Evolutionary conservation across 441 rosid species (phyloP).

Genomic region (Cnidoscolus chayamansa): DNA sequence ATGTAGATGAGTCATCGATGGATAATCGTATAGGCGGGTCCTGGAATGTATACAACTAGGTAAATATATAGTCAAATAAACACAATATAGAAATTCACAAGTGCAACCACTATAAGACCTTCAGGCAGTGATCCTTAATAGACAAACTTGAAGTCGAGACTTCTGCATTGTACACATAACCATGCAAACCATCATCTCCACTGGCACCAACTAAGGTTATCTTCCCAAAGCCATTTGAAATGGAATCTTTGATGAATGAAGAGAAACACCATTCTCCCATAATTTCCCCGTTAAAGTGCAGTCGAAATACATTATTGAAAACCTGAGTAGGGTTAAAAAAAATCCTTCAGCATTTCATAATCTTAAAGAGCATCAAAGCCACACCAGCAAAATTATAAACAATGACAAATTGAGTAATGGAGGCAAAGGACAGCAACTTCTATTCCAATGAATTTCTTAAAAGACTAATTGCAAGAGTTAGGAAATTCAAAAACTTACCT

Average conservation of each 20-base stretch:
- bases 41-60: conserved; percentile 31
- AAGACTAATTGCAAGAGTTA: not conserved
- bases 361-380: not conserved
- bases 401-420: not conserved
- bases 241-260: conserved; percentile 27
- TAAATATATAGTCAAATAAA: not conserved
- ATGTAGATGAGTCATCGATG: conserved; percentile 48
- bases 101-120: conserved; percentile 35
- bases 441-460: not conserved
- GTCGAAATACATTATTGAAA: conserved; percentile 39
- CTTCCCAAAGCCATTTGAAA: conserved; percentile 31
- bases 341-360: not conserved
- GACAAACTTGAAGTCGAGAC: conserved; percentile 40
- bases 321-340: conserved; percentile 32
- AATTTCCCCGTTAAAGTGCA: conserved; percentile 51
- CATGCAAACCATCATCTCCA: conserved; percentile 43
- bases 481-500: conserved; percentile 38
- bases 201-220: conserved; percentile 36
- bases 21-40: conserved; percentile 55
- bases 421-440: not conserved
- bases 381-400: not conserved
- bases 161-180: conserved; percentile 47
- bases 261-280: conserved; percentile 45
- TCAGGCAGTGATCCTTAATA: conserved; percentile 39
- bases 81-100: conserved; percentile 11